A percentile compares a stretch with the other conserved stretches of the same genome.
Conservation (phyloP, 2,329 filamentous ascomycete species). For the Elsinoe perseae region DNA sequence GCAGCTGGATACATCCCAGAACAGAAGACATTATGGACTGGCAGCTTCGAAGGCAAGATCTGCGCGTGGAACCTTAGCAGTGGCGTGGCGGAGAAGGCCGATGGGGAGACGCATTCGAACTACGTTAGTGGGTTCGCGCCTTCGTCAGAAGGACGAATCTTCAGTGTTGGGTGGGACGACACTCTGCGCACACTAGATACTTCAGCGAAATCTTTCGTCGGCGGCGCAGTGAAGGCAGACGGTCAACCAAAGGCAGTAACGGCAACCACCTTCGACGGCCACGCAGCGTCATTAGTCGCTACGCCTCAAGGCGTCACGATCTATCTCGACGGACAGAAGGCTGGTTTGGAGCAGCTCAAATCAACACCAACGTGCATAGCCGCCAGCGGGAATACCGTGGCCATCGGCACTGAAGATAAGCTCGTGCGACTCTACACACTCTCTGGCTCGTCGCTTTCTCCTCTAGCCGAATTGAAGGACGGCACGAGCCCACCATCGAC, state of each 20-base stretch:
- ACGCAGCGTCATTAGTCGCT: slow-evolving; percentile 43
- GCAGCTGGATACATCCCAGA: slow-evolving; percentile 55
- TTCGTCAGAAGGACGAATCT: slow-evolving; percentile 49
- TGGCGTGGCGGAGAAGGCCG: slow-evolving; percentile 62
- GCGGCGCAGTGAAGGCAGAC: slow-evolving; percentile 57
- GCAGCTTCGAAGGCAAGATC: slow-evolving; percentile 84
- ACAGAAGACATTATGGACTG: slow-evolving; percentile 67
- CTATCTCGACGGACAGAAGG: slow-evolving; percentile 47
- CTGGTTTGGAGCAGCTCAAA: slow-evolving; percentile 45
- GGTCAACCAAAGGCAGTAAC: slow-evolving; percentile 74
- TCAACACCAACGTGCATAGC: slow-evolving; percentile 60
- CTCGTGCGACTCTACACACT: slow-evolving; percentile 66
- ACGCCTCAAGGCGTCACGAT: slow-evolving; percentile 52
- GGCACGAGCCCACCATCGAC: slow-evolving; percentile 66
- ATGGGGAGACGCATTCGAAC: slow-evolving; percentile 76
- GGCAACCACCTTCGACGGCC: slow-evolving; percentile 49
- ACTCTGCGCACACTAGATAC: slow-evolving; percentile 72
- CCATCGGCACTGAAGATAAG: slow-evolving; percentile 69
- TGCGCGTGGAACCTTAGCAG: slow-evolving; percentile 71
- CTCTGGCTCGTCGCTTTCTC: slow-evolving; percentile 44
- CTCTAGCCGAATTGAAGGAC: slow-evolving; percentile 52
- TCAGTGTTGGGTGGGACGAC: slow-evolving; percentile 91
- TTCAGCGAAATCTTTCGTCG: slow-evolving; percentile 66
- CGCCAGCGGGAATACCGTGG: slow-evolving; percentile 58
- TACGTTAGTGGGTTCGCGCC: slow-evolving; percentile 71